Evolutionary conservation across 2,329 filamentous ascomycete species (phyloP).

Genomic region (Xylariaceae sp.): DNA sequence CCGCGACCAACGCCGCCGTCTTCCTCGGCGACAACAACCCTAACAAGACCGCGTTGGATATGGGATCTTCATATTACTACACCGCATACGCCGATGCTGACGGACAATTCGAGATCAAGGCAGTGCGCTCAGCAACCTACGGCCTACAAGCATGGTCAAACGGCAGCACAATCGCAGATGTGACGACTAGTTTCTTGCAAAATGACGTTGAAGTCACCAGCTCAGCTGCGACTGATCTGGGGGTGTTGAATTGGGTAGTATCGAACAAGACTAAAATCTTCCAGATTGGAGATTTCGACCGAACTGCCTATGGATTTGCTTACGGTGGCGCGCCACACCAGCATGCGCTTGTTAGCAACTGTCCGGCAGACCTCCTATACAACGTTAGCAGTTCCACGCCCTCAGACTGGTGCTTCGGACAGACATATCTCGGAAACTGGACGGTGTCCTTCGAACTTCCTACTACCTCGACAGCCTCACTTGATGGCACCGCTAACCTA

Average conservation of each 20-base stretch:
- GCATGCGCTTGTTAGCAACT: conserved; percentile 43
- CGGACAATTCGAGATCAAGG: conserved; percentile 42
- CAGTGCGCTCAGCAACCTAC: conserved; percentile 45
- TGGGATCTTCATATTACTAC: conserved; percentile 50
- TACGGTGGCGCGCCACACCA: conserved; percentile 42
- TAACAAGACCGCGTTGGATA: conserved; percentile 44
- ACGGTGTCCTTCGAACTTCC: conserved; percentile 30
- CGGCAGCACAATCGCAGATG: conserved; percentile 42
- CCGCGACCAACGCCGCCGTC: conserved; percentile 46
- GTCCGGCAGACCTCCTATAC: conserved; percentile 45
- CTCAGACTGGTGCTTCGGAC: conserved; percentile 49
- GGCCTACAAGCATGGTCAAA: conserved; percentile 50
- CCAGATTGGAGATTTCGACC: conserved; percentile 48
- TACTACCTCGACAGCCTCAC: background rate
- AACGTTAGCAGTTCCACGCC: conserved; percentile 37
- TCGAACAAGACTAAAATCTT: conserved; percentile 41
- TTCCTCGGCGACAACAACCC: conserved; percentile 49
- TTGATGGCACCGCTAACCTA: conserved; percentile 32
- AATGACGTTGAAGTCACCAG: conserved; percentile 40
- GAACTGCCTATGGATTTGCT: conserved; percentile 43
- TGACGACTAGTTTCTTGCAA: conserved; percentile 42
- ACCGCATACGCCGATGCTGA: conserved; percentile 42
- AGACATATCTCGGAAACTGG: conserved; percentile 39
- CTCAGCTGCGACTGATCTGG: conserved; percentile 36
- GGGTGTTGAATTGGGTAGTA: conserved; percentile 40